phyloP scores from a whole-genome alignment of 257 asterid genomes.

The Jacaranda copaia region DNA sequence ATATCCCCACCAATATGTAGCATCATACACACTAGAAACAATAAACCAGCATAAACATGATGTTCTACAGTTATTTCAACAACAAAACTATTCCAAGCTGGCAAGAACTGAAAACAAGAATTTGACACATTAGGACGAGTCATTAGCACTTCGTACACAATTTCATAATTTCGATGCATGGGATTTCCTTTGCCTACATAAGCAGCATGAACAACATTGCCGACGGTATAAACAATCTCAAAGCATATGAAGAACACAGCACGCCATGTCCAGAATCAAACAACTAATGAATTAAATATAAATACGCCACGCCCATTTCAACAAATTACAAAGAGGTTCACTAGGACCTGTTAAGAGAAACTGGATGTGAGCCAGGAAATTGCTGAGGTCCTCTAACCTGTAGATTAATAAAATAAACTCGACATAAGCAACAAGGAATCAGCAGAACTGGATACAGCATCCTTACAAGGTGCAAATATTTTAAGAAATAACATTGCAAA shows the following conservation, averaged over 20 bases:
- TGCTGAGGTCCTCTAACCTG: constrained; percentile 75
- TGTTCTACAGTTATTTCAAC: neutral
- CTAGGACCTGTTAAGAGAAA: constrained; percentile 87
- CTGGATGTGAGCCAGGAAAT: constrained; percentile 99
- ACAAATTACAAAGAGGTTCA: constrained; percentile 32
- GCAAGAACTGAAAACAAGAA: neutral
- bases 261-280: constrained; percentile 16
- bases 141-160: neutral
- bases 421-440: constrained; percentile 32
- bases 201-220: constrained; percentile 3
- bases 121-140: neutral
- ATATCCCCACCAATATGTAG: neutral
- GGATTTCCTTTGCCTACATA: neutral
- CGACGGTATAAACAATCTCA: constrained; percentile 17
- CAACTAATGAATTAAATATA: constrained; percentile 19
- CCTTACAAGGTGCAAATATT: neutral
- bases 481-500: constrained; percentile 9
- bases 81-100: neutral
- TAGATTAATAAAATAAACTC: constrained; percentile 32
- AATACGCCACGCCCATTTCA: constrained; percentile 18
- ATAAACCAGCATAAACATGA: neutral
- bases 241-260: constrained; percentile 13
- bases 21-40: neutral
- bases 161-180: neutral
- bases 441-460: constrained; percentile 13